A percentile compares a stretch with the other conserved stretches of the same genome.
Evolutionary conservation across 2,329 filamentous ascomycete species (phyloP).

Genomic region (Lasiodiplodia theobromae): DNA sequence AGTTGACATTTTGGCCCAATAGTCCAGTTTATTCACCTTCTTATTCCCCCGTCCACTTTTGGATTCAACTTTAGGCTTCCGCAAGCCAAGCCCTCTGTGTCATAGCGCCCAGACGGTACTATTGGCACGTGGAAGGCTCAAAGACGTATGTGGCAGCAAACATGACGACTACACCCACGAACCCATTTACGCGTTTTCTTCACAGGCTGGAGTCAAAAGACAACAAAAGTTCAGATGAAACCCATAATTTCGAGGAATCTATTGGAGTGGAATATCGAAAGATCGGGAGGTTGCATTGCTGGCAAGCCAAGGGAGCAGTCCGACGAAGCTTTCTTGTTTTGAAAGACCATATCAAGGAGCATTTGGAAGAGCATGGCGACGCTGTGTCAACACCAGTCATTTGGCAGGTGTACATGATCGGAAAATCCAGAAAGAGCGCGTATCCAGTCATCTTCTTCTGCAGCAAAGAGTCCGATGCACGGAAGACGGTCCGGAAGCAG

Average conservation of each 20-base stretch:
- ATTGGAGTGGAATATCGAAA: neutral
- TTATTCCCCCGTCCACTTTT: neutral
- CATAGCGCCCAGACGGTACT: neutral
- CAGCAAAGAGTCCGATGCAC: constrained; percentile 28
- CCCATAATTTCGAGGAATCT: neutral
- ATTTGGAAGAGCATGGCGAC: constrained; percentile 32
- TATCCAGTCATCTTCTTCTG: constrained; percentile 34
- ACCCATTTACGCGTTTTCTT: neutral
- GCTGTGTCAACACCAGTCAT: constrained; percentile 8
- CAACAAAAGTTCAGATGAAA: neutral
- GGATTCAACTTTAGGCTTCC: neutral
- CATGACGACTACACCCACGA: neutral
- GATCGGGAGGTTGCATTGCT: constrained; percentile 25
- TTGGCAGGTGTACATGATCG: constrained; percentile 34
- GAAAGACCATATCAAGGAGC: constrained; percentile 31
- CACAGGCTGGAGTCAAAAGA: neutral
- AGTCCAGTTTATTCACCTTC: neutral
- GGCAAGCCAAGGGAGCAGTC: constrained; percentile 33
- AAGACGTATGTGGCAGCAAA: neutral
- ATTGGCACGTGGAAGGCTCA: neutral
- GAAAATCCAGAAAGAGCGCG: constrained; percentile 26
- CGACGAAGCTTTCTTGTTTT: constrained; percentile 31
- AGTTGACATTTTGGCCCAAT: too few relatives aligned
- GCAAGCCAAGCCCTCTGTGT: neutral
- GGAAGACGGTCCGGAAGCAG: constrained; percentile 30